Conservation (phyloP, 371 early-diverging fungal species). For the Mortierella sp. region DNA sequence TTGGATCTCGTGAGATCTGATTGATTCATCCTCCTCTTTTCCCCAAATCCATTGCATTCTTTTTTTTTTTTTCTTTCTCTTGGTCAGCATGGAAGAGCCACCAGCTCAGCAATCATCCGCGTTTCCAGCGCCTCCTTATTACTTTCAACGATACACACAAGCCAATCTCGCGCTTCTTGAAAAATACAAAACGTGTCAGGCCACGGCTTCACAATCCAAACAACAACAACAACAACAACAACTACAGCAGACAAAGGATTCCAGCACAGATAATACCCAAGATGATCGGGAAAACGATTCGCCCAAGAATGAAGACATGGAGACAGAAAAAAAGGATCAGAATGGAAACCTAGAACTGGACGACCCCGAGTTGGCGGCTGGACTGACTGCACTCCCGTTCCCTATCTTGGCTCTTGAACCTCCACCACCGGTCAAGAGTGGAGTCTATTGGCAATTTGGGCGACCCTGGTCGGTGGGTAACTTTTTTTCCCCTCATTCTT, state of each 20-base stretch:
- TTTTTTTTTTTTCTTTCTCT: too few relatives aligned
- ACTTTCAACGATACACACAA: conserved; percentile 71
- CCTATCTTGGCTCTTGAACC: conserved; percentile 62
- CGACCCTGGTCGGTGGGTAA: conserved; percentile 72
- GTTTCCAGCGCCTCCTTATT: conserved; percentile 77
- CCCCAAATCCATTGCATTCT: too few relatives aligned
- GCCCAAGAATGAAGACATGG: conserved; percentile 19
- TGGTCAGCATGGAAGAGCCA: conserved; percentile 48
- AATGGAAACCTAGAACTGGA: conserved; percentile 18
- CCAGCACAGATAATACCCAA: not conserved
- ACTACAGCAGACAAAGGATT: not conserved
- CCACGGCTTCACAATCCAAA: conserved; percentile 35
- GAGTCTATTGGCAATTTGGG: conserved; percentile 76
- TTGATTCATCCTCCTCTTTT: not conserved
- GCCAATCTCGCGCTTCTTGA: conserved; percentile 63
- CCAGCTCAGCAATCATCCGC: conserved; percentile 59
- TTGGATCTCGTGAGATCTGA: not conserved
- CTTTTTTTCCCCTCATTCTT: not conserved
- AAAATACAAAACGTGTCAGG: conserved; percentile 32
- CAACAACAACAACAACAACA: conserved; percentile 19
- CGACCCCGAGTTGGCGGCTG: conserved; percentile 31
- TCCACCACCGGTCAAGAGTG: conserved; percentile 69
- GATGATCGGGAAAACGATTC: conserved; percentile 4
- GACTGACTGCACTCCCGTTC: conserved; percentile 60
- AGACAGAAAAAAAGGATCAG: conserved; percentile 24